phyloP scores from a whole-genome alignment of 1,139 yeast species.

The Pichia norvegensis region DNA sequence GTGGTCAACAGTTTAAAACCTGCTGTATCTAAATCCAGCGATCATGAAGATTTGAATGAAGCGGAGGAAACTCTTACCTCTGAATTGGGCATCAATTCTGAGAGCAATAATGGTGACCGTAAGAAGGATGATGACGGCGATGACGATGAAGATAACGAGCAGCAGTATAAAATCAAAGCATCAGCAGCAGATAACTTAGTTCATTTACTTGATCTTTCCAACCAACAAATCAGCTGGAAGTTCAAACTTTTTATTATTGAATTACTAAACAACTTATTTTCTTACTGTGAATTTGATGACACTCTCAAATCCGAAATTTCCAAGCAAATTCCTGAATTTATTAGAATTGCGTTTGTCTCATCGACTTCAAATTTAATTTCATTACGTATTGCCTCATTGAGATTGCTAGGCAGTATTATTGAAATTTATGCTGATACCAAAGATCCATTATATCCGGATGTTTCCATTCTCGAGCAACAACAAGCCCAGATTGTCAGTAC shows the following conservation, averaged over 20 bases:
- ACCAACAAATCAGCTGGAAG: constrained; percentile 65
- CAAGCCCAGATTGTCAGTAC: constrained; percentile 94
- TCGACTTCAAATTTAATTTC: constrained; percentile 63
- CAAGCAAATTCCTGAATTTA: constrained; percentile 56
- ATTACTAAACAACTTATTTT: constrained; percentile 46
- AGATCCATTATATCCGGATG: constrained; percentile 69
- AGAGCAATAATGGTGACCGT: background rate
- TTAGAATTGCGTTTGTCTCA: constrained; percentile 77
- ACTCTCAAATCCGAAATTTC: constrained; percentile 38
- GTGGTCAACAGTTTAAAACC: background rate
- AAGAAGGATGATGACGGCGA: constrained; percentile 5
- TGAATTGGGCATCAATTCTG: constrained; percentile 9
- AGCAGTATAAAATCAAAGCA: background rate
- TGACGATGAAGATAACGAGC: constrained; percentile 1
- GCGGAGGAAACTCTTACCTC: constrained; percentile 22
- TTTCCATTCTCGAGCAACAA: constrained; percentile 76
- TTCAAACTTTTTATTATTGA: constrained; percentile 57
- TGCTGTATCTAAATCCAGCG: background rate
- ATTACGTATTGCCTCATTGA: constrained; percentile 60
- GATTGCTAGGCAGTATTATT: constrained; percentile 54
- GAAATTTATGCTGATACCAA: constrained; percentile 41
- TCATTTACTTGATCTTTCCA: constrained; percentile 32
- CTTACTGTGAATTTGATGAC: constrained; percentile 35
- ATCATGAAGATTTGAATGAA: constrained; percentile 16
- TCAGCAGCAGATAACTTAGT: constrained; percentile 6